Percentiles rank a stretch among this genome's conserved stretches.
These are phyloP conservation scores for Crataegus laevigata DNA, from an alignment of 306 rosid species.

Conservation along the genomic window DNA sequence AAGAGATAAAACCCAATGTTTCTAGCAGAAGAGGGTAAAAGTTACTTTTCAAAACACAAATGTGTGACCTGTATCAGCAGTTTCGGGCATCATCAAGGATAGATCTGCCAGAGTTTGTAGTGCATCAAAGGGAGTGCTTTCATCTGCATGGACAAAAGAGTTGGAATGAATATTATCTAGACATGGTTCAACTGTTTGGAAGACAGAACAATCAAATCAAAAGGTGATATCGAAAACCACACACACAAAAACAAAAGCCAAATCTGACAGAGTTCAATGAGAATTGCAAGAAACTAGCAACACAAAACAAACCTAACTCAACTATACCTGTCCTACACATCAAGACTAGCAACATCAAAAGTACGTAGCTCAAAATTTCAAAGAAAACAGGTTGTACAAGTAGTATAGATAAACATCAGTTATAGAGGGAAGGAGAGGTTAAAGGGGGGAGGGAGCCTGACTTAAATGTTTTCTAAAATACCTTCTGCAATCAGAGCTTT, in stretches of 20 bases:
- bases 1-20: conserved; percentile 1
- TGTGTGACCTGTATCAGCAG: conserved; percentile 51
- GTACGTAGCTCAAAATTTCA: not conserved
- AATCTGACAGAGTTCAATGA: not conserved
- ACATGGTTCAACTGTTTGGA: conserved; percentile 11
- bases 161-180: conserved; percentile 3
- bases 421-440: conserved; percentile 10
- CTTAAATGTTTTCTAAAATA: conserved; percentile 20
- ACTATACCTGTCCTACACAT: not conserved
- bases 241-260: not conserved
- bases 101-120: conserved; percentile 80
- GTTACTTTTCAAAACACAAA: conserved; percentile 7
- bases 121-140: conserved; percentile 71
- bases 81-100: conserved; percentile 83
- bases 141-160: conserved; percentile 50
- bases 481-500: conserved; percentile 50
- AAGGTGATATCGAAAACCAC: not conserved
- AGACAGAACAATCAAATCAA: not conserved
- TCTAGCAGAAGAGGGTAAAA: not conserved
- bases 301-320: not conserved
- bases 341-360: too few relatives aligned
- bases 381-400: not conserved
- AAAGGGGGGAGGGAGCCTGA: not conserved
- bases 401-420: conserved; percentile 6
- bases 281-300: not conserved